These are phyloP conservation scores for Kitagawia praeruptora DNA, from an alignment of 129 eudicot species.

Conservation along the genomic window DNA sequence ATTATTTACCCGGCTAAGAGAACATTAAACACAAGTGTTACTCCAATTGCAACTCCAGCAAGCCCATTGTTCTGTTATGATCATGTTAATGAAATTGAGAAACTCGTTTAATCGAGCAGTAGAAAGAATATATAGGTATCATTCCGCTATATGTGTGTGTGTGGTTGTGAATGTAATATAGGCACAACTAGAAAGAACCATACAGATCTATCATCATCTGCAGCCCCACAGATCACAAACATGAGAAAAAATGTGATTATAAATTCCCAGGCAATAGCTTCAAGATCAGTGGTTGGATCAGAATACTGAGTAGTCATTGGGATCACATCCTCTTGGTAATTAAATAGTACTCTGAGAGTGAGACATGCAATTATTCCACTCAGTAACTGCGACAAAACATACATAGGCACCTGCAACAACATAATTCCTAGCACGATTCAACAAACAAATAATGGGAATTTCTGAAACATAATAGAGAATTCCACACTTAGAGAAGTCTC, in stretches of 20 bases:
- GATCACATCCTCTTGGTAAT: slow-evolving; percentile 34
- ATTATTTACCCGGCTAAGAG: slow-evolving; percentile 42
- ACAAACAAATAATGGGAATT: not conserved
- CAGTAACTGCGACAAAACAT: slow-evolving; percentile 45
- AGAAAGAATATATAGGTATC: not conserved
- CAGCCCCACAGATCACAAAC: slow-evolving; percentile 53
- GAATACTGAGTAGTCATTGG: slow-evolving; percentile 46
- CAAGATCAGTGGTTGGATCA: slow-evolving; percentile 35
- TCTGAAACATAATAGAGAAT: not conserved
- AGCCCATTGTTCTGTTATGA: slow-evolving; percentile 40
- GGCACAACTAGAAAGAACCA: not conserved
- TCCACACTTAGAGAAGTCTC: not conserved
- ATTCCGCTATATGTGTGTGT: not conserved
- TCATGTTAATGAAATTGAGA: slow-evolving; percentile 11
- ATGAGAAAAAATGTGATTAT: slow-evolving; percentile 49
- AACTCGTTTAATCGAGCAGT: not conserved
- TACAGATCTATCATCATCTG: slow-evolving; percentile 61
- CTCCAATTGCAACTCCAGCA: slow-evolving; percentile 58
- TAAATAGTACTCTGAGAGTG: slow-evolving; percentile 40
- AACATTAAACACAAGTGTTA: slow-evolving; percentile 33
- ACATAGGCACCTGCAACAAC: slow-evolving; percentile 48
- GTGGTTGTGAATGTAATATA: no score
- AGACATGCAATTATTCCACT: slow-evolving; percentile 56
- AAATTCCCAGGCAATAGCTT: slow-evolving; percentile 63
- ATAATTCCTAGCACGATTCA: slow-evolving; percentile 4